Conservation (phyloP, 1,139 yeast genomes). For the Pichia sp. region DNA sequence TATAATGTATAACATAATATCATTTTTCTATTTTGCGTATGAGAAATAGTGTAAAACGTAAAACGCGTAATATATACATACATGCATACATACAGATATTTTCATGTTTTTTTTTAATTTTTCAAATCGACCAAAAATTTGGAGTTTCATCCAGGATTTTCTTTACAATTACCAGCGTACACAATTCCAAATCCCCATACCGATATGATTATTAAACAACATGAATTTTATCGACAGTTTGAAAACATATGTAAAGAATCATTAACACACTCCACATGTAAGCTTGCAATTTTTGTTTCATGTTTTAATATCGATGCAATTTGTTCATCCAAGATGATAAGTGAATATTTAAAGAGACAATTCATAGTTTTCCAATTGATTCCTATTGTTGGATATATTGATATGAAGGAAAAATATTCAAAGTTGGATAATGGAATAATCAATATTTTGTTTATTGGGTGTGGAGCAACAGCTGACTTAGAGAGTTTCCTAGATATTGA, state of each 20-base stretch:
- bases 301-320: slow-evolving; percentile 88
- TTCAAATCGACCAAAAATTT: neutral
- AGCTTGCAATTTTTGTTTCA: slow-evolving; percentile 80
- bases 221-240: slow-evolving; percentile 53
- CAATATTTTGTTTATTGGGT: slow-evolving; percentile 76
- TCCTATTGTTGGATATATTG: slow-evolving; percentile 92
- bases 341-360: slow-evolving; percentile 67
- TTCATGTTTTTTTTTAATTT: neutral
- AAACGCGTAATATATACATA: neutral
- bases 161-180: no score
- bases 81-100: no score
- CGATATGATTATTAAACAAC: slow-evolving; percentile 62
- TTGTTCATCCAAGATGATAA: slow-evolving; percentile 77
- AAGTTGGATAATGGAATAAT: slow-evolving; percentile 69
- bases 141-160: neutral
- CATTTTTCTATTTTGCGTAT: no score
- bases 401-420: slow-evolving; percentile 55
- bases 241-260: slow-evolving; percentile 55
- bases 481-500: slow-evolving; percentile 71
- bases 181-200: no score
- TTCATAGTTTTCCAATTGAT: slow-evolving; percentile 81
- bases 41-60: neutral
- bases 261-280: slow-evolving; percentile 83
- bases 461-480: slow-evolving; percentile 92
- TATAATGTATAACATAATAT: neutral